phyloP scores from a whole-genome alignment of 2,329 filamentous ascomycete species.

The Clarireedia hainanense region DNA sequence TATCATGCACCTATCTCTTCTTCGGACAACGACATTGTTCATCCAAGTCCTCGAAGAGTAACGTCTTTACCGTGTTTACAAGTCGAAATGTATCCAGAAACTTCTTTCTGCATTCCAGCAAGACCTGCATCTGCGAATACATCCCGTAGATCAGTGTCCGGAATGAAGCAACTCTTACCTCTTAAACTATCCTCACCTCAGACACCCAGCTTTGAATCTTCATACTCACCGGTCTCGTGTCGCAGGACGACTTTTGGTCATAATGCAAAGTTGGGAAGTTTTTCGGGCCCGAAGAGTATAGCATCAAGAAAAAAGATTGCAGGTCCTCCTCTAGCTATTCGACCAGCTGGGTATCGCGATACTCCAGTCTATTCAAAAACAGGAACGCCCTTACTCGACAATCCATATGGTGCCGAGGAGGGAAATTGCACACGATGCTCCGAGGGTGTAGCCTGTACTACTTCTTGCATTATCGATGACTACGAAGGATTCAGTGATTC shows the following conservation, averaged over 20 bases:
- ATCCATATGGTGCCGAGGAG: constrained; percentile 13
- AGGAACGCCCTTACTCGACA: constrained; percentile 15
- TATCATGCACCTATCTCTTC: constrained; percentile 11
- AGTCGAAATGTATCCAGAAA: constrained; percentile 8
- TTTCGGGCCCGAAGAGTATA: neutral
- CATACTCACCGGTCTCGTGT: neutral
- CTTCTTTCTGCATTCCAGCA: neutral
- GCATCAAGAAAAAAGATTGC: neutral
- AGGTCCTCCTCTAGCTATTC: constrained; percentile 2
- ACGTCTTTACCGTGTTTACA: constrained; percentile 9
- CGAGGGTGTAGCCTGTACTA: constrained; percentile 9
- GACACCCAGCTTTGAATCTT: constrained; percentile 1
- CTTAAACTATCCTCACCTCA: constrained; percentile 17
- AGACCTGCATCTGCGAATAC: constrained; percentile 7
- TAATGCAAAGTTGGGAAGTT: neutral
- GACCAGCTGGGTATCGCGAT: constrained; percentile 17
- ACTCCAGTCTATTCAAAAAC: constrained; percentile 19
- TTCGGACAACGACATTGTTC: constrained; percentile 1
- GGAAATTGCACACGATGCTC: constrained; percentile 9
- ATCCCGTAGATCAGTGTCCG: constrained; percentile 17
- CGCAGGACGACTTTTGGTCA: constrained; percentile 8
- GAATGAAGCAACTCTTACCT: constrained; percentile 23
- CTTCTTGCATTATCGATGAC: constrained; percentile 13
- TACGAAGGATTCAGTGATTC: constrained; percentile 6
- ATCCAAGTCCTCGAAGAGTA: constrained; percentile 2